A percentile compares a stretch with the other conserved stretches of the same genome.
Conservation (phyloP, 257 asterid genomes). For the Mitragyna speciosa region DNA sequence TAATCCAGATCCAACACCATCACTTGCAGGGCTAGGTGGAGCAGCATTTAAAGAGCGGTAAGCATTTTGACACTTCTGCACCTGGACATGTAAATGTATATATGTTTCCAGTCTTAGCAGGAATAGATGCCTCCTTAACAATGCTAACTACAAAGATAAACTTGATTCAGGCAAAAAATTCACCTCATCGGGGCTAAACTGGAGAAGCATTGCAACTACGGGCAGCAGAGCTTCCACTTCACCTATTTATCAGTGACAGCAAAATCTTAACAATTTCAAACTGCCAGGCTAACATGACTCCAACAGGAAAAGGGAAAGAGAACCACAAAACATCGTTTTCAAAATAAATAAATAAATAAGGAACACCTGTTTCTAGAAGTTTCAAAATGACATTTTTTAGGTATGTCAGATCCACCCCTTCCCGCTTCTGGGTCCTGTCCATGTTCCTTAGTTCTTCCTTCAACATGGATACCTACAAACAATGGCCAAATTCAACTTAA, state of each 20-base stretch:
- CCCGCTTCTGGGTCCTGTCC: constrained; percentile 94
- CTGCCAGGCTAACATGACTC: not conserved
- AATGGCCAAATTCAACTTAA: constrained; percentile 21
- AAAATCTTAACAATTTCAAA: not conserved
- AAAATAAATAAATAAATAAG: not conserved
- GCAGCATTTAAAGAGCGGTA: constrained; percentile 54
- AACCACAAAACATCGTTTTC: not conserved
- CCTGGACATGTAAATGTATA: constrained; percentile 37
- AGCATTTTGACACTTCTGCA: constrained; percentile 87
- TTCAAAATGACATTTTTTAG: constrained; percentile 86
- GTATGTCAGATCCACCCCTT: constrained; percentile 97
- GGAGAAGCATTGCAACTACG: constrained; percentile 94
- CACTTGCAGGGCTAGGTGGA: constrained; percentile 68
- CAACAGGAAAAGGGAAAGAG: not conserved
- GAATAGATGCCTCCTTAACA: not conserved
- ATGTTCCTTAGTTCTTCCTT: constrained; percentile 91
- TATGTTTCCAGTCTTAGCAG: not conserved
- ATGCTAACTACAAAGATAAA: not conserved
- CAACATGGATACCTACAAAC: constrained; percentile 76
- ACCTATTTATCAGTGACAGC: constrained; percentile 45
- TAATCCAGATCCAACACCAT: constrained; percentile 52
- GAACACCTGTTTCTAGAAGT: constrained; percentile 91
- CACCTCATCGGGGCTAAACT: constrained; percentile 99
- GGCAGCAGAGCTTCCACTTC: constrained; percentile 97
- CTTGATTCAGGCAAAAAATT: constrained; percentile 16